phyloP scores from a whole-genome alignment of 176 grass and related monocot species.

The Saccharum spontaneum region DNA sequence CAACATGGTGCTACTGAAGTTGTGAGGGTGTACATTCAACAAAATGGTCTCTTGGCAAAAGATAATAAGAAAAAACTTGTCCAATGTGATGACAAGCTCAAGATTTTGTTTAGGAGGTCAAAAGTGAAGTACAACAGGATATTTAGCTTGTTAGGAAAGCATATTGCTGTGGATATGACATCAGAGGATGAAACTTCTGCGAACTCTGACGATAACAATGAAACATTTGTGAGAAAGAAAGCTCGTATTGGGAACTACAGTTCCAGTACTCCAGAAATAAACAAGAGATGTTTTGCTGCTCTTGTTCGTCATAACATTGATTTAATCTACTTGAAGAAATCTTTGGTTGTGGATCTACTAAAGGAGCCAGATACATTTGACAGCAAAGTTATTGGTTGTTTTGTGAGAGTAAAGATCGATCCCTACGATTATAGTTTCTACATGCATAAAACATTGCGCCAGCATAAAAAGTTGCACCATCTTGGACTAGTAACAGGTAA shows the following conservation, averaged over 20 bases:
- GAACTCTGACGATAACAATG: constrained; percentile 58
- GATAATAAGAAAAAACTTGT: constrained; percentile 62
- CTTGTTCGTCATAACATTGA: constrained; percentile 67
- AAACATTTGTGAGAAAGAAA: constrained; percentile 41
- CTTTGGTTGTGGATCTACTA: constrained; percentile 69
- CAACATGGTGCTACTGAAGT: constrained; percentile 57
- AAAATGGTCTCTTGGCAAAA: constrained; percentile 45
- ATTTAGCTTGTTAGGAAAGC: constrained; percentile 60
- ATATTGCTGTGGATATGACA: constrained; percentile 64
- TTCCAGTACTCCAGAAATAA: constrained; percentile 31
- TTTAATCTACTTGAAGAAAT: constrained; percentile 68
- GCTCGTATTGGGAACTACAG: constrained; percentile 9
- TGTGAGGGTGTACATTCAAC: constrained; percentile 68
- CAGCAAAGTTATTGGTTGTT: constrained; percentile 77
- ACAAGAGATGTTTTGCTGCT: constrained; percentile 58
- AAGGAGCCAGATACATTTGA: constrained; percentile 77
- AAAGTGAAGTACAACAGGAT: constrained; percentile 69
- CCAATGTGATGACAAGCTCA: constrained; percentile 60
- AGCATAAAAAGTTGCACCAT: constrained; percentile 47
- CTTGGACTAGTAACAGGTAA: constrained; percentile 83
- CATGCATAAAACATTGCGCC: constrained; percentile 37
- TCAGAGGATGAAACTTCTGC: constrained; percentile 47
- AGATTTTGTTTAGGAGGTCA: constrained; percentile 61
- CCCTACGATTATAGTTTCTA: constrained; percentile 47
- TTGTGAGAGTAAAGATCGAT: constrained; percentile 76